phyloP scores from a whole-genome alignment of 768 basidiomycete species.

The Candolleomyces aberdarensis region DNA sequence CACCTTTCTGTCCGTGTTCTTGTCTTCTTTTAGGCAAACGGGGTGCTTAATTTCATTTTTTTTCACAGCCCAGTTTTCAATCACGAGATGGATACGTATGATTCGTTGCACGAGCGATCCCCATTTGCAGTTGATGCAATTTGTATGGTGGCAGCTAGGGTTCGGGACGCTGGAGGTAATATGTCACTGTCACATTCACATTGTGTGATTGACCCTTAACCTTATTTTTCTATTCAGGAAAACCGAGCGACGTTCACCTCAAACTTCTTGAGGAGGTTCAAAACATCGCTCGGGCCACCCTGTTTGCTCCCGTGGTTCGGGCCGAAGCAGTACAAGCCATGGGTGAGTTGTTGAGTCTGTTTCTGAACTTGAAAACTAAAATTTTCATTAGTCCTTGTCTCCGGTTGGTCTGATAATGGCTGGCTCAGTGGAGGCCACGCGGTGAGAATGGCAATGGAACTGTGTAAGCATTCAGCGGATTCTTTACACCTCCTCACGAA shows the following conservation, averaged over 20 bases:
- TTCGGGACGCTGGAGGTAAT: conserved; percentile 84
- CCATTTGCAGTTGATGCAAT: conserved; percentile 93
- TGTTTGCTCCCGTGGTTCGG: conserved; percentile 83
- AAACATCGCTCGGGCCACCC: conserved; percentile 75
- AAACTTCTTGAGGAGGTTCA: conserved; percentile 84
- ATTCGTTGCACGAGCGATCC: conserved; percentile 81
- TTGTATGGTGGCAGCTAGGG: conserved; percentile 89
- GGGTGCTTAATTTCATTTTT: conserved; percentile 52
- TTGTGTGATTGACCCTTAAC: conserved; percentile 10
- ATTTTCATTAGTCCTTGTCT: conserved; percentile 64
- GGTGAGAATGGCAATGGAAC: conserved; percentile 95
- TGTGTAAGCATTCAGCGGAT: conserved; percentile 46
- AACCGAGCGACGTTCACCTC: conserved; percentile 69
- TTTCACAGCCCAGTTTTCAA: conserved; percentile 73
- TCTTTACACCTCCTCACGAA: neutral
- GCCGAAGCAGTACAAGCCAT: conserved; percentile 91
- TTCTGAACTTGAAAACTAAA: neutral
- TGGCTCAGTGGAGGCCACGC: conserved; percentile 95
- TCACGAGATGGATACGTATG: conserved; percentile 76
- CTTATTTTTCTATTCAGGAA: conserved; percentile 39
- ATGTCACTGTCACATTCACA: conserved; percentile 14
- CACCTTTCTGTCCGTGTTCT: conserved; percentile 23
- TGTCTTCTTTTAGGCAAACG: neutral
- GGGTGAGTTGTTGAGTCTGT: conserved; percentile 53
- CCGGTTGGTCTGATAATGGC: conserved; percentile 95